Base-by-base conservation (phyloP, 768 basidiomycete genomes). In the Macrolepiota dolichaula region DNA sequence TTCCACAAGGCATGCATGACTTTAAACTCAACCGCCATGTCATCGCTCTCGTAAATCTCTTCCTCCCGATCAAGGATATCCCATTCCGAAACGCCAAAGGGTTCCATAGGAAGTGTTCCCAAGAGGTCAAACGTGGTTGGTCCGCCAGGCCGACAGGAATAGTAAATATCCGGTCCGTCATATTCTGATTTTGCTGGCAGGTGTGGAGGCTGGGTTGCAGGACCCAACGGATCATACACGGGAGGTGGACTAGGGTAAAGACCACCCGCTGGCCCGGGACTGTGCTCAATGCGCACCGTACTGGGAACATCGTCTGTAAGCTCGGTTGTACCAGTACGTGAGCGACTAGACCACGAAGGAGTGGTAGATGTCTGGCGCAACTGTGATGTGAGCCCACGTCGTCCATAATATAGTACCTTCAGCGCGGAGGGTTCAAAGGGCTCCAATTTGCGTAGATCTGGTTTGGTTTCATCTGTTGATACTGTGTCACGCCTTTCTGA, bases 1-100 rank as follows among this genome's bases (percentile, higher is more conserved):
- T 76, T 83, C 91, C 91, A 92, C 12, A 92, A 72, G 4, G 89
- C 88, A 58, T 85, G 83, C 77, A 93, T 88, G 6, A 91, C 85
- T 70, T 92, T 93, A 61, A 88, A 84, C 63, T 91, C 88, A 59
- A 91, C 89, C 42, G 77, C 76, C 11, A 91, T 76, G 66, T 91
- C 85, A 62, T 89, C 86, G 49, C 81, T 74, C 63, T 91, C 87
- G 59, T 84, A 91, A 0, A 92, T 77, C 63, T 92, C 90, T 52
- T 91, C 91, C 67, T 92, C 90, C 42, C 83, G 74, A 61, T 91
- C 89, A 7, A 88, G 53, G 7, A 93, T 77, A 40, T 80, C 76
- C 91, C 91, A 92, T 2, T 80, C 79, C 46, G 89, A 76, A 1
- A 89, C 72, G 2, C 91, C 91, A 62, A 81, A 92, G 3, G 72